Evolutionary conservation across 2,329 filamentous ascomycete genomes (phyloP), one percentile per base, ranked within the genome.

Genomic region (Sporothrix variecibatus): DNA sequence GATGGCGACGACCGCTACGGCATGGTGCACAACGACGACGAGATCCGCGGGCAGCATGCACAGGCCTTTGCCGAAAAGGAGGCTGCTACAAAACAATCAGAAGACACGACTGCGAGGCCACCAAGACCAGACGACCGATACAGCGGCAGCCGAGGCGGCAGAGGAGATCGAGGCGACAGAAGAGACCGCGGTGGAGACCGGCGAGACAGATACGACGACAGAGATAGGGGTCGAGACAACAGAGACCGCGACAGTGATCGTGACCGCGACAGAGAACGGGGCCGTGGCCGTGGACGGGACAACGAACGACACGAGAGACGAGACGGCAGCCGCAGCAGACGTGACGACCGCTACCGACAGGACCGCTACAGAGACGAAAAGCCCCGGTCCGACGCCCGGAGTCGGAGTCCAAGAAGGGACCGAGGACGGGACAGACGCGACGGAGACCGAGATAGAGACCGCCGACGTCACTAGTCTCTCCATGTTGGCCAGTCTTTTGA

Each of bases 21-120:
- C 72, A 94, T 97, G 90, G 91, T 97, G 0, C 93, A 97, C 80
- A 92, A 94, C 75, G 90, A 92, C 72, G 88, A 92, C 71, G 91
- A 93, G 75, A 87, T 92, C 82, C 86, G 86, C 70, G 85, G 85
- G 31, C 84, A 46, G 23, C 62, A 67, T 15, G 62, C 62, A 0
- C 62, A 85, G 34, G 83, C 87, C 67, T 49, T 34, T 34, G 83
- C 84, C 23, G 38, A 65, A 71, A 83, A 80, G 79, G 65, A 80
- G 78, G 26, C 76, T 77, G 62, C 72, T 75, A 31, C 43, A 77
- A 31, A 28, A 7, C 28, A 17, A n/a, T 7, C 40, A 3, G 12
- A 43, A 1, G 28, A 53, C 38, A n/a, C 9, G 12, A 11, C 12
- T 9, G n/a, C 9, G 28, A 51, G 7, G 26, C 40, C 20, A 8